Base-by-base conservation (phyloP, 257 asterid genomes). In the Cordia subcordata region DNA sequence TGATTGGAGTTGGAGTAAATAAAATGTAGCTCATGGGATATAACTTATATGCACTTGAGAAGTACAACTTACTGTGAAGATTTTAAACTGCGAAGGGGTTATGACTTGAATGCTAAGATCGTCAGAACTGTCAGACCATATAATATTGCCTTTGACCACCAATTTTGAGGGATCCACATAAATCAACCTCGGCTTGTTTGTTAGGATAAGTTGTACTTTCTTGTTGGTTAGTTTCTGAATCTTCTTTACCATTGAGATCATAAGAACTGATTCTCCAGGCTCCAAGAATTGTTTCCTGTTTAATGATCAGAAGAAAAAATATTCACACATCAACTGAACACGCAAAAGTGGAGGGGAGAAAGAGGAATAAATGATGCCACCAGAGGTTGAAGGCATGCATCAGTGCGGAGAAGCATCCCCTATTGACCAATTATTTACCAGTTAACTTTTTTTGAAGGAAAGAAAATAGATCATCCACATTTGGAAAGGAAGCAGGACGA, bases 171-270 rank as follows among this genome's bases (percentile, higher is more conserved):
- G 99, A 72, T 93, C 97, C 15, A 93, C 90, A 33, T 87, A 93
- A 62, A 93, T 81, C 64, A 93, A 69, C 84, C 79, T 85, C 17
- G 97, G 99, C 61, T 89, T 93, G 81, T 89, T 85, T 44, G 99
- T 93, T 19, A 93, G 90, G 75, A 93, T 93, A 53, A 93, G 97
- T 63, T 93, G 97, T 69, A 89, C 97, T 67, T 93, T 93, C 88
- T 93, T 93, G 90, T 74, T 89, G 32, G 96, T 75, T 60, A 93
- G 77, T 72, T 86, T 93, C 82, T 82, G 95, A 59, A 89, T 70
- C 63, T 93, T 93, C 90, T 86, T 93, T 14, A 93, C 96, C 79
- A 76, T 85, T 19, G 99, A 89, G 78, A 93, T 93, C 99, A 93
- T 93, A 12, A 93, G 86, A 51, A 93, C 95, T 1, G 95, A 86